Evolutionary conservation across 1,284 basidiomycete genomes (phyloP), one percentile per base, ranked within the genome.

Genomic region (Microbotryum intermedium): DNA sequence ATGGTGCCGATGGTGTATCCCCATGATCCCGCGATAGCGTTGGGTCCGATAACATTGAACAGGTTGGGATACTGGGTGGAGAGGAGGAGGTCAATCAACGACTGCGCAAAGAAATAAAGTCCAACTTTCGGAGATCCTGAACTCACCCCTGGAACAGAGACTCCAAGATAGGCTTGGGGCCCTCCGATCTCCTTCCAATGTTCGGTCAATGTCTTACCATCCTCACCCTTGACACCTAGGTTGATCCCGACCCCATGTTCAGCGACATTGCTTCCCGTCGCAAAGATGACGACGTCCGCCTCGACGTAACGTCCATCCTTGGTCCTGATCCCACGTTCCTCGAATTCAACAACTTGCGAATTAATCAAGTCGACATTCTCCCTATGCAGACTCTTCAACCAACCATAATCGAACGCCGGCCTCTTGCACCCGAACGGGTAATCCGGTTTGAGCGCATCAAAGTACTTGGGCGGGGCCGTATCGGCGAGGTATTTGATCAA

Each of bases 331-430:
- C 79, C 80, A 25, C 77, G 74, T 58, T 77, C 74, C 1, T 77
- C 75, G 46, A 81, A 66, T 34, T 70, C 68, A 25, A 76, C 74
- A 67, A 82, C 81, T 10, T 70, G 70, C 34, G 78, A 77, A 75
- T 78, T 80, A 23, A 71, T 72, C 39, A 84, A 65, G 34, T 73
- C 73, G 30, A 84, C 79, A 67, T 84, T 84, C 6, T 79, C 76
- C 53, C 75, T 75, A 57, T 80, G 74, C 44, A 84, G 73, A 42
- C 76, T 74, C 42, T 77, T 72, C 29, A 83, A 74, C 65, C 82
- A 83, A 11, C 76, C 78, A 16, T 80, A 78, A 66, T 84, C 80
- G 51, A 80, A 72, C 28, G 83, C 79, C 18, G 83, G 77, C 29
- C 82, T 76, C 67, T 82, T 83, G 70, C 81, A 83, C 50, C 80